Evolutionary conservation across 768 basidiomycete genomes (phyloP).

Genomic region (Russula brevipes): DNA sequence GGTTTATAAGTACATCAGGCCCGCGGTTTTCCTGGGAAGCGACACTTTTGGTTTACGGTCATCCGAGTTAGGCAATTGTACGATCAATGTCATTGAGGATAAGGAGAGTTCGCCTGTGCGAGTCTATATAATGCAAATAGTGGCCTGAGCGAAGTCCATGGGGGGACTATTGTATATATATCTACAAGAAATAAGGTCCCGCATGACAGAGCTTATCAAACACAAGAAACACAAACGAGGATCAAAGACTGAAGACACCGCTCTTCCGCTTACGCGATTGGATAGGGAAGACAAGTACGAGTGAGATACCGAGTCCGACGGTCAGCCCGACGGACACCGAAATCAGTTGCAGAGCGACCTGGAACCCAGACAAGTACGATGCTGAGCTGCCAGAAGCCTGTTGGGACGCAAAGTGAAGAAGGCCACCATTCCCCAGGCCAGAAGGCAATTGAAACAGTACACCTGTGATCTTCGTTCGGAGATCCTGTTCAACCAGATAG

Average conservation of each 20-base stretch:
- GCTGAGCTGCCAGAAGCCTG: conserved; percentile 46
- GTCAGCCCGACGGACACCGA: conserved; percentile 75
- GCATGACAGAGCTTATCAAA: background rate
- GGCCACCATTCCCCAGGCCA: conserved; percentile 73
- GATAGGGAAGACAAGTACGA: conserved; percentile 61
- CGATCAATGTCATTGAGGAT: no score
- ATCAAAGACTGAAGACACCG: conserved; percentile 59
- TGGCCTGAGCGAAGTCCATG: no score
- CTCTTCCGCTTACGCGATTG: conserved; percentile 52
- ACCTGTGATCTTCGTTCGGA: conserved; percentile 50
- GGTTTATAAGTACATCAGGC: no score
- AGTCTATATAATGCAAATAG: no score
- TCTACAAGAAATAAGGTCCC: background rate
- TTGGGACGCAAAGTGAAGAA: conserved; percentile 62
- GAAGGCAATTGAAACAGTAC: conserved; percentile 84
- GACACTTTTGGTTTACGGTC: no score
- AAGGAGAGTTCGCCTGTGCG: no score
- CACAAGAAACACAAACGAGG: background rate
- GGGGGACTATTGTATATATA: background rate
- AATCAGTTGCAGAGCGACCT: conserved; percentile 70
- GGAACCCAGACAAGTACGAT: conserved; percentile 65
- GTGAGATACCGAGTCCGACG: conserved; percentile 68
- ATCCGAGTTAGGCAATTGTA: no score
- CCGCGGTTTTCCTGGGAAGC: no score
- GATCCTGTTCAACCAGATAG: background rate